phyloP scores from a whole-genome alignment of 805 yeast species.

The Candida saitoana region DNA sequence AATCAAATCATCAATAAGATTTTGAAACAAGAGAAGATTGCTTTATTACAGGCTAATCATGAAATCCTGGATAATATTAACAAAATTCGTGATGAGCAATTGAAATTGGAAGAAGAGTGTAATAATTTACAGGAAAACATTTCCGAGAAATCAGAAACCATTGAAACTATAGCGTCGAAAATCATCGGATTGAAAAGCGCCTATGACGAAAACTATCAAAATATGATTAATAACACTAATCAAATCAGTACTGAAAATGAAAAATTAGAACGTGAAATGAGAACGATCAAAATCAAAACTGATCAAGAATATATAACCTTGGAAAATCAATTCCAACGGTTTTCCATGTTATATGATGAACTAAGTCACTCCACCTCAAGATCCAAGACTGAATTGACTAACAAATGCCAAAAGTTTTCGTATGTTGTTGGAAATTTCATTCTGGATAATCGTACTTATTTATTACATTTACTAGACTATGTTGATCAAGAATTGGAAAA shows the following conservation, averaged over 20 bases:
- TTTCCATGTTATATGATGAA: constrained; percentile 51
- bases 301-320: constrained; percentile 49
- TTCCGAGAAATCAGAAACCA: constrained; percentile 51
- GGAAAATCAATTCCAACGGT: constrained; percentile 43
- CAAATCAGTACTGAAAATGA: constrained; percentile 63
- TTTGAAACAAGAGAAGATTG: constrained; percentile 43
- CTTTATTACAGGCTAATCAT: constrained; percentile 25
- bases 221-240: constrained; percentile 49
- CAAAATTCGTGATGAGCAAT: constrained; percentile 51
- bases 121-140: constrained; percentile 55
- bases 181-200: constrained; percentile 48
- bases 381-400: constrained; percentile 46
- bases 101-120: constrained; percentile 54
- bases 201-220: constrained; percentile 54
- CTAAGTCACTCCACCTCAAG: constrained; percentile 43
- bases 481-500: constrained; percentile 26
- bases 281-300: constrained; percentile 42
- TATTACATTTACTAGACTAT: constrained; percentile 54
- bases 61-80: constrained; percentile 43
- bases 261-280: constrained; percentile 55
- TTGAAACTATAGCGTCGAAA: constrained; percentile 55
- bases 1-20: constrained; percentile 41
- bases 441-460: constrained; percentile 57
- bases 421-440: constrained; percentile 62
- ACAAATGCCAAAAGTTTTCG: constrained; percentile 54